Evolutionary conservation across 2,329 filamentous ascomycete genomes (phyloP).

Genomic region (Shiraia bambusicola): DNA sequence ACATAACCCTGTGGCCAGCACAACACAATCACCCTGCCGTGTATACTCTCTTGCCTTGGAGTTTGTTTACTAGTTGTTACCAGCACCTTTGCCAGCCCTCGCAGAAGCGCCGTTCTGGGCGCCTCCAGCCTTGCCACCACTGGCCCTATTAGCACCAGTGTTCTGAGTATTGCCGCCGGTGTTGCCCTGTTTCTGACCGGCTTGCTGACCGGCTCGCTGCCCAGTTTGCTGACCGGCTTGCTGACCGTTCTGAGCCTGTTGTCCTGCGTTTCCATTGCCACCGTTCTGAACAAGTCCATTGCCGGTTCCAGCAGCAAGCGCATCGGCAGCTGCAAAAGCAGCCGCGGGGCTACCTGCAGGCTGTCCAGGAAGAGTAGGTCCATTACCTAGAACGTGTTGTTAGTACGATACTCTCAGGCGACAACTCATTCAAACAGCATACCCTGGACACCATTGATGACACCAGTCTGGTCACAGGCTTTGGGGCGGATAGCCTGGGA

Average conservation of each 20-base stretch:
- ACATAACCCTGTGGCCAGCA: conserved; percentile 1
- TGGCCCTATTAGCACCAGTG: neutral
- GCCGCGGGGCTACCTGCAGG: conserved; percentile 34
- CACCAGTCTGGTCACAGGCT: conserved; percentile 38
- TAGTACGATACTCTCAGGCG: neutral
- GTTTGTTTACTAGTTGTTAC: conserved; percentile 1
- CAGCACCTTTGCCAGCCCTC: neutral
- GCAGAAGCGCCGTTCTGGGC: neutral
- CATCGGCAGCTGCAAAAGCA: conserved; percentile 32
- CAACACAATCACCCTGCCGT: neutral
- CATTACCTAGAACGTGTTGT: conserved; percentile 14
- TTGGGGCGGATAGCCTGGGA: conserved; percentile 34
- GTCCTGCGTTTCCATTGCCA: conserved; percentile 2
- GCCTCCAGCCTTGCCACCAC: neutral
- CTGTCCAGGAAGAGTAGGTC: conserved; percentile 32
- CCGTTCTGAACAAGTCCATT: conserved; percentile 30
- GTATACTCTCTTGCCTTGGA: neutral
- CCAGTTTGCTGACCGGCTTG: conserved; percentile 2
- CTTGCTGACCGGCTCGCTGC: conserved; percentile 1
- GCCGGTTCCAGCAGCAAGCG: conserved; percentile 31
- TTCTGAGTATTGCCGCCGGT: neutral
- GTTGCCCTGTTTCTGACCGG: no score
- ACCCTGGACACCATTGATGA: conserved; percentile 36
- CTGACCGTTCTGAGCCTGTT: conserved; percentile 2
- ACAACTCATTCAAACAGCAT: neutral